Conservation (phyloP, 179 eudicot genomes). For the Beta macrorhiza region DNA sequence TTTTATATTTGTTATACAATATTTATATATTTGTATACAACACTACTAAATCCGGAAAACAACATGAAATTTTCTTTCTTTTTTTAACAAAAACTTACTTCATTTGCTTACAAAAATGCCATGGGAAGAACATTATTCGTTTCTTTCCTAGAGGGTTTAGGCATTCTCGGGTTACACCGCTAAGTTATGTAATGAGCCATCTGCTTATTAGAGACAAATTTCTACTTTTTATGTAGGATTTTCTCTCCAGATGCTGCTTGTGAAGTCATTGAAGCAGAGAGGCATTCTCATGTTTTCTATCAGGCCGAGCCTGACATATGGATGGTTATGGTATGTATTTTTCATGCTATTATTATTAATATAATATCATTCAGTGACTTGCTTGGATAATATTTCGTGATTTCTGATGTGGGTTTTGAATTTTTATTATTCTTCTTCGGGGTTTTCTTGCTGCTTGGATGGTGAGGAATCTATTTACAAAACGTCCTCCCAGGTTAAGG, state of each 20-base stretch:
- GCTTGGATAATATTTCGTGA: background rate
- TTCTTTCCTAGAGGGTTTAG: no score
- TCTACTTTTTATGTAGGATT: constrained; percentile 50
- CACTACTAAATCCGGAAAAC: no score
- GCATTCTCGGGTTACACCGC: no score
- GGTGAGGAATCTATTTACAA: background rate
- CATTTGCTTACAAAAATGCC: no score
- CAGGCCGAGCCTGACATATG: constrained; percentile 94
- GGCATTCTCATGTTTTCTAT: constrained; percentile 87
- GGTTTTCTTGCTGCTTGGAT: background rate
- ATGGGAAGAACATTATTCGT: no score
- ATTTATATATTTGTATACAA: no score
- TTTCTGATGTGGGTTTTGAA: background rate
- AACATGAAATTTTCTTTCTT: no score
- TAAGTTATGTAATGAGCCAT: background rate
- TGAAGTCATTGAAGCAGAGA: constrained; percentile 94
- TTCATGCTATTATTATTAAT: background rate
- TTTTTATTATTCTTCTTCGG: background rate
- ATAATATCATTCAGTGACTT: background rate
- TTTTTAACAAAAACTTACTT: no score
- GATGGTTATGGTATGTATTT: constrained; percentile 88
- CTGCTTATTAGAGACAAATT: background rate
- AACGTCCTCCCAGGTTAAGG: no score
- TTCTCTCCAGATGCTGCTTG: constrained; percentile 97
- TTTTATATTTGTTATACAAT: no score